Percentiles rank a stretch among this genome's conserved stretches.
These are phyloP conservation scores for Xylaria sp. DNA, from an alignment of 2,329 filamentous ascomycete genomes.

Conservation along the genomic window DNA sequence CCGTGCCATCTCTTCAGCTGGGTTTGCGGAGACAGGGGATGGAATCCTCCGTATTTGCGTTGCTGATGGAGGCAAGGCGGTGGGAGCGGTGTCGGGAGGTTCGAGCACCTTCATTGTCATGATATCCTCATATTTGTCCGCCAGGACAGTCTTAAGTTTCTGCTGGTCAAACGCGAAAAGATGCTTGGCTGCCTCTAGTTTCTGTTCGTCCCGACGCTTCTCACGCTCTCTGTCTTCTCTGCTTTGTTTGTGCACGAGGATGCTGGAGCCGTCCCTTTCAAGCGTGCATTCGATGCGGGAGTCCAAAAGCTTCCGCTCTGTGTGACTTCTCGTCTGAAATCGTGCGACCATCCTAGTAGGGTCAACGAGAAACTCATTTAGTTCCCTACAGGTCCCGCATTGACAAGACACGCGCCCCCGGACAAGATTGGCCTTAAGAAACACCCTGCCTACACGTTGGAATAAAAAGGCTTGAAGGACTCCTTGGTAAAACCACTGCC, in stretches of 20 bases:
- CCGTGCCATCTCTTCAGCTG: conserved; percentile 10
- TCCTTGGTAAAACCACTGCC: conserved; percentile 43
- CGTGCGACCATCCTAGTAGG: conserved; percentile 4
- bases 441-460: conserved; percentile 41
- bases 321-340: conserved; percentile 34
- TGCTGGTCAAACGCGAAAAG: conserved; percentile 38
- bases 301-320: background rate
- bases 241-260: background rate
- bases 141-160: conserved; percentile 35
- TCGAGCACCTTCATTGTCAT: conserved; percentile 32
- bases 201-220: conserved; percentile 28
- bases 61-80: background rate
- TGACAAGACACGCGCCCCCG: conserved; percentile 28
- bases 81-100: background rate
- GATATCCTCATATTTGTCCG: conserved; percentile 35
- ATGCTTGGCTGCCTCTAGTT: conserved; percentile 18
- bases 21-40: background rate
- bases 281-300: background rate
- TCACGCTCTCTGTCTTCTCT: background rate
- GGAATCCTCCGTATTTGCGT: background rate
- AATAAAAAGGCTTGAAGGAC: conserved; percentile 43
- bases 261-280: background rate
- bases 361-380: conserved; percentile 47
- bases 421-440: conserved; percentile 23
- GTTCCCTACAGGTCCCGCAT: conserved; percentile 43